Conservation (phyloP, 768 basidiomycete species). For the Pleurotus salmoneostramineus region DNA sequence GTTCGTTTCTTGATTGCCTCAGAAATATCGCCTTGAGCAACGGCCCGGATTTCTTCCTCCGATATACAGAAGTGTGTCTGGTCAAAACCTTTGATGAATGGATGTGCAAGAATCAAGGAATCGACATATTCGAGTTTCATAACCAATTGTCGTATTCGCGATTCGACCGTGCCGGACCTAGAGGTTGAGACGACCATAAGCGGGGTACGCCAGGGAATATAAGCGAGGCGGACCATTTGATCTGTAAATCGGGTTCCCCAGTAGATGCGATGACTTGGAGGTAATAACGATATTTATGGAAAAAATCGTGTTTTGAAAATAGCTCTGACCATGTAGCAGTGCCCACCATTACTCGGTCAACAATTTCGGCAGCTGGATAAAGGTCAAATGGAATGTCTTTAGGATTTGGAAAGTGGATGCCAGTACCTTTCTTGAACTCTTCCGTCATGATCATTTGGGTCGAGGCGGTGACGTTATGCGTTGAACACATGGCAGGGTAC, state of each 20-base stretch:
- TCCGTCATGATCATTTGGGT: slow-evolving; percentile 96
- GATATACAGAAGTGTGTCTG: slow-evolving; percentile 79
- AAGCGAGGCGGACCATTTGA: slow-evolving; percentile 73
- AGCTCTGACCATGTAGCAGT: slow-evolving; percentile 87
- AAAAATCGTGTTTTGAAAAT: slow-evolving; percentile 96
- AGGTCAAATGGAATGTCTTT: slow-evolving; percentile 9
- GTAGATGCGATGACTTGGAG: slow-evolving; percentile 94
- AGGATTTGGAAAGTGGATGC: background rate
- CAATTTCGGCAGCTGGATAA: slow-evolving; percentile 80
- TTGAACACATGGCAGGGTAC: slow-evolving; percentile 98
- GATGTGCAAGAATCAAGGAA: slow-evolving; percentile 87
- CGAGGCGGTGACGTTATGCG: slow-evolving; percentile 94
- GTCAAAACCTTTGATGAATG: slow-evolving; percentile 92
- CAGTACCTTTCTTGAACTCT: slow-evolving; percentile 86
- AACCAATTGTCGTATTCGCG: slow-evolving; percentile 90
- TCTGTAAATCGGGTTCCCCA: slow-evolving; percentile 75
- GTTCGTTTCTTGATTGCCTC: slow-evolving; percentile 68
- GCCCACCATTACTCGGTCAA: slow-evolving; percentile 86
- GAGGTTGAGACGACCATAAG: slow-evolving; percentile 4
- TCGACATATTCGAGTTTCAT: slow-evolving; percentile 98
- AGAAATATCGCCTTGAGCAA: slow-evolving; percentile 84
- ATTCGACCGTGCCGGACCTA: slow-evolving; percentile 96
- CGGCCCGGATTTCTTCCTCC: slow-evolving; percentile 84
- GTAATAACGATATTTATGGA: slow-evolving; percentile 95
- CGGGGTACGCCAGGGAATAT: background rate